Base-by-base conservation (phyloP, 1,139 yeast species). In the Taphrina confusa region DNA sequence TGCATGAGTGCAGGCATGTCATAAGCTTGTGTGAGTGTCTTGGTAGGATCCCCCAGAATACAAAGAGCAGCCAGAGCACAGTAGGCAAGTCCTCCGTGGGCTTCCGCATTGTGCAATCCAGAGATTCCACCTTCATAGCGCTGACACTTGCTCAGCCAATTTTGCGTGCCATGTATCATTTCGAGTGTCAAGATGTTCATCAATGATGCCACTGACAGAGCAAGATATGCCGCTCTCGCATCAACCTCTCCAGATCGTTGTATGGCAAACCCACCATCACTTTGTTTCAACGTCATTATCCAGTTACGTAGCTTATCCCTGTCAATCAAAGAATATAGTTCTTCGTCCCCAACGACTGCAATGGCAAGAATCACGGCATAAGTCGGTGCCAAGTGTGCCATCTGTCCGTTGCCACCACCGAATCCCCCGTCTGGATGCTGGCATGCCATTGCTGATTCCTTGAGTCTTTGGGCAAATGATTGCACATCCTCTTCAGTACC, bases 61-160 rank as follows among this genome's bases (percentile, higher is more conserved):
- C 82, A 79, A 49, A 87, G 74, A 9, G 87, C 79, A 0, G 96
- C 96, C 6, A 88, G 73, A 0, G 92, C 95, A 75, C 98, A 92
- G 70, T 81, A 94, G 0, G 97, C 83, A 71, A 92, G 92, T 0
- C 98, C 99, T 1, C 97, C 98, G 71, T 94, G 99, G 0, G 97
- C 97, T 71, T 94, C 99, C 56, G 87, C 84, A 8, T 74, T 75
- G 0, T 95, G 91, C 9, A 78, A 76, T 0, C 95, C 96, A 1
- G 92, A 87, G 73, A 91, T 87, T 0, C 98, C 98, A 23, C 99
- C 98, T 73, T 94, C 98, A 71, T 81, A 91, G 0, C 95, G 87
- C 72, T 92, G 98, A 67, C 97, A 89, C 9, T 70, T 66, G 0
- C 74, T 67, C n/a, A 92, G 67, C 84, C 91, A 92, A 9, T 78